These are phyloP conservation scores for Globisporangium iwayamae DNA, from an alignment of 352 stramenopile genomes.

Conservation along the genomic window DNA sequence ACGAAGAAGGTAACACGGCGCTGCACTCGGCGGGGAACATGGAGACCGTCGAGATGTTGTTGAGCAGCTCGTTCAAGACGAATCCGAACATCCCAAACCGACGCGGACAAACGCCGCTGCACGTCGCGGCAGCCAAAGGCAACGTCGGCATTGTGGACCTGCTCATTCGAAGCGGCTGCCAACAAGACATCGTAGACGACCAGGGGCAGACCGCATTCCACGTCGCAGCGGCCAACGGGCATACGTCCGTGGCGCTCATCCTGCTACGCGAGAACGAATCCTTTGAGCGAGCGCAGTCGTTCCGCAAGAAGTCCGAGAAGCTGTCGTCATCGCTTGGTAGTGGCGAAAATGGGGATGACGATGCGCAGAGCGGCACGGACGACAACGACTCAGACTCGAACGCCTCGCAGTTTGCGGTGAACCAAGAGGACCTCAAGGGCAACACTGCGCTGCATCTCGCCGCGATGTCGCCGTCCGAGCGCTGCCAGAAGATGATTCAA, in stretches of 20 bases:
- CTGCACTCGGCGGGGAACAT: slow-evolving; percentile 68
- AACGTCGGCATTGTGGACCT: slow-evolving; percentile 78
- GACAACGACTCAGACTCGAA: slow-evolving; percentile 19
- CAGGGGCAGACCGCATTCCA: slow-evolving; percentile 84
- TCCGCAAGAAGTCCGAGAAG: slow-evolving; percentile 12
- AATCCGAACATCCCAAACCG: slow-evolving; percentile 82
- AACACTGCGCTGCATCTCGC: slow-evolving; percentile 82
- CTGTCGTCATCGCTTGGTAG: not conserved
- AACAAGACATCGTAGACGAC: slow-evolving; percentile 76
- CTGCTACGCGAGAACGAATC: slow-evolving; percentile 67
- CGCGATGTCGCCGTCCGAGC: slow-evolving; percentile 76
- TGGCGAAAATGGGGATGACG: slow-evolving; percentile 14
- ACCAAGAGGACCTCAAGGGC: slow-evolving; percentile 77
- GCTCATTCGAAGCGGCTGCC: slow-evolving; percentile 60
- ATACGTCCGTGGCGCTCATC: slow-evolving; percentile 69
- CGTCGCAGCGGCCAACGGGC: slow-evolving; percentile 70
- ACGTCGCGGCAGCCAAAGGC: slow-evolving; percentile 63
- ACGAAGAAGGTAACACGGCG: slow-evolving; percentile 78
- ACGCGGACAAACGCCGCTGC: slow-evolving; percentile 65
- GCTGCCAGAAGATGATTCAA: slow-evolving; percentile 82
- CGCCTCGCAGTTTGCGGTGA: slow-evolving; percentile 53
- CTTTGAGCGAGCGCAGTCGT: slow-evolving; percentile 14
- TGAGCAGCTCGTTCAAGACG: slow-evolving; percentile 55
- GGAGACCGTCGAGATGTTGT: slow-evolving; percentile 58
- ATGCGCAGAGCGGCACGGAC: slow-evolving; percentile 15